Evolutionary conservation across 2,329 filamentous ascomycete species (phyloP).

Genomic region (Diplodia corticola): DNA sequence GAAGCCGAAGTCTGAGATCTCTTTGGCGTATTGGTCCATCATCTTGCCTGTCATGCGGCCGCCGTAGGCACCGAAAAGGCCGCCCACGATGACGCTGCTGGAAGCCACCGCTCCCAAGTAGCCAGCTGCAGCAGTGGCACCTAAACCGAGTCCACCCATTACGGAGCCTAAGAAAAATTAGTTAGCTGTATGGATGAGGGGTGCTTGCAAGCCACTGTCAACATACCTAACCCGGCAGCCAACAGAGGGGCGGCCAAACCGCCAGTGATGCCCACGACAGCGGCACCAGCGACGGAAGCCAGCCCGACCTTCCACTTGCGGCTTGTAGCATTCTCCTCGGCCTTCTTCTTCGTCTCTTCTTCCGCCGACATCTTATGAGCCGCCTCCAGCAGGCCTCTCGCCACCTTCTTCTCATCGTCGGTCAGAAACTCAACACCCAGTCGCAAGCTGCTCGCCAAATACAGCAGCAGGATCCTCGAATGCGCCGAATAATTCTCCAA

Average conservation of each 20-base stretch:
- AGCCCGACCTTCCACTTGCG: conserved; percentile 83
- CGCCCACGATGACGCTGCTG: conserved; percentile 75
- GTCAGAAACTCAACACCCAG: conserved; percentile 65
- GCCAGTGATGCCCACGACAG: conserved; percentile 77
- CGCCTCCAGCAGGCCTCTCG: conserved; percentile 70
- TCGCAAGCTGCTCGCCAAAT: conserved; percentile 68
- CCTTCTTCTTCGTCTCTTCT: conserved; percentile 71
- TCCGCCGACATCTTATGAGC: conserved; percentile 69
- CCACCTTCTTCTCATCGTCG: conserved; percentile 73
- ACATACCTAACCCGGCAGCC: conserved; percentile 63
- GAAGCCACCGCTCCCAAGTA: conserved; percentile 80
- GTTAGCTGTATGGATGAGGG: not conserved
- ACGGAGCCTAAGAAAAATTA: conserved; percentile 57
- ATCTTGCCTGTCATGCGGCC: conserved; percentile 79
- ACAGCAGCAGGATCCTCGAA: conserved; percentile 69
- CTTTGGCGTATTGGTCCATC: conserved; percentile 81
- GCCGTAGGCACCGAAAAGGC: conserved; percentile 89
- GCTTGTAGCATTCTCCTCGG: conserved; percentile 64
- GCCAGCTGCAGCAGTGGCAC: conserved; percentile 70
- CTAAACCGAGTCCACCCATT: conserved; percentile 74
- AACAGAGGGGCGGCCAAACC: conserved; percentile 76
- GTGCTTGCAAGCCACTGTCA: conserved; percentile 35
- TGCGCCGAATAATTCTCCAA: conserved; percentile 77
- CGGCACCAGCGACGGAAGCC: conserved; percentile 83
- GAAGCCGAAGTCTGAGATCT: conserved; percentile 90